phyloP scores from a whole-genome alignment of 192 early-diverging fungal genomes.

The Gamsiella multidivaricata region DNA sequence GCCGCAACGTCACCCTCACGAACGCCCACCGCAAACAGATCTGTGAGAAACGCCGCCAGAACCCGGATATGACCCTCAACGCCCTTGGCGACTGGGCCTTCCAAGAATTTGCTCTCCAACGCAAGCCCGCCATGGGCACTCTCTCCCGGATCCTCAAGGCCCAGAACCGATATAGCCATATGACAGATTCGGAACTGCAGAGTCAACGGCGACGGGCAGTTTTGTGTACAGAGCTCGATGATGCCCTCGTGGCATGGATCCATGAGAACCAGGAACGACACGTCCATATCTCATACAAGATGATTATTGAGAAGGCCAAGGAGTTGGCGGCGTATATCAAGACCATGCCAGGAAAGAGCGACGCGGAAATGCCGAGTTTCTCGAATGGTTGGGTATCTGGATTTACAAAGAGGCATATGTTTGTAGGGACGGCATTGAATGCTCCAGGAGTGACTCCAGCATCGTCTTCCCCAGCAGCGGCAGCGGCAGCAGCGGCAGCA shows the following conservation, averaged over 20 bases:
- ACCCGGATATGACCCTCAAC: slow-evolving; percentile 39
- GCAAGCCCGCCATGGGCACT: slow-evolving; percentile 42
- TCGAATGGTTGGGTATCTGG: slow-evolving; percentile 53
- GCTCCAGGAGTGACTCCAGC: slow-evolving; percentile 22
- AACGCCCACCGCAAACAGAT: slow-evolving; percentile 38
- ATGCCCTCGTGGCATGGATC: slow-evolving; percentile 28
- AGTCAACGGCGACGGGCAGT: slow-evolving; percentile 34
- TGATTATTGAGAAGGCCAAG: slow-evolving; percentile 42
- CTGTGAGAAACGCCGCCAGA: slow-evolving; percentile 20
- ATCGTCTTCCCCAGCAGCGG: not conserved
- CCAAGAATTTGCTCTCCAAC: slow-evolving; percentile 10
- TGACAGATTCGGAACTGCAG: slow-evolving; percentile 21
- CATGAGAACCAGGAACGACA: slow-evolving; percentile 28
- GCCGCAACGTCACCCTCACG: slow-evolving; percentile 41
- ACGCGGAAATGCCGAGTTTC: slow-evolving; percentile 15
- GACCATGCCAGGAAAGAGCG: slow-evolving; percentile 10
- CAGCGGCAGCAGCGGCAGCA: not conserved
- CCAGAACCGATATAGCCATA: slow-evolving; percentile 18
- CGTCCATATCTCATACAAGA: slow-evolving; percentile 41
- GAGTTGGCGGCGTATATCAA: slow-evolving; percentile 27
- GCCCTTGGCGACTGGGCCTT: slow-evolving; percentile 30
- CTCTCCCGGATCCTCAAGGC: slow-evolving; percentile 40
- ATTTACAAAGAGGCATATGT: slow-evolving; percentile 41
- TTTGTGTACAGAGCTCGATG: slow-evolving; percentile 32
- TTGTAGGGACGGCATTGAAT: slow-evolving; percentile 23